These are phyloP conservation scores for Lyophyllum shimeji DNA, from an alignment of 768 basidiomycete species.

Conservation along the genomic window DNA sequence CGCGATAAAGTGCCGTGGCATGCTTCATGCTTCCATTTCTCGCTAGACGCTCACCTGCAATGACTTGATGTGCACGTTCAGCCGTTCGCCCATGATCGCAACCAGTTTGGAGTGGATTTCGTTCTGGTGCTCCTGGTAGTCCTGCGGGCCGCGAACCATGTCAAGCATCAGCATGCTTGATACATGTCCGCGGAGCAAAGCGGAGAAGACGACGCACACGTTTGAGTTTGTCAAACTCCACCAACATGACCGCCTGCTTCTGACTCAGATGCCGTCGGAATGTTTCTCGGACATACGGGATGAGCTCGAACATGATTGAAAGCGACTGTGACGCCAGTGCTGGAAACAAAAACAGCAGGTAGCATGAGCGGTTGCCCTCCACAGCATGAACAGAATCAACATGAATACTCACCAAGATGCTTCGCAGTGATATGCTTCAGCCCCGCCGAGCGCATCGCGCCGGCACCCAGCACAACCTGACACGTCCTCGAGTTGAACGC, in stretches of 20 bases:
- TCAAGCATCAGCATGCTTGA: background rate
- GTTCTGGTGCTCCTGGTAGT: constrained; percentile 99
- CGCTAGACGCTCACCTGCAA: constrained; percentile 56
- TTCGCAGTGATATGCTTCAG: constrained; percentile 98
- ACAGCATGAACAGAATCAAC: constrained; percentile 1
- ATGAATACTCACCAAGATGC: constrained; percentile 71
- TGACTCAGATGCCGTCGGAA: constrained; percentile 91
- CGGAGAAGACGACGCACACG: constrained; percentile 52
- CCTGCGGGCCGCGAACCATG: constrained; percentile 44
- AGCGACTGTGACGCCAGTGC: constrained; percentile 96
- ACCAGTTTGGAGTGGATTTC: constrained; percentile 98
- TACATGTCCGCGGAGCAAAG: background rate
- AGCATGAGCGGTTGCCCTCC: background rate
- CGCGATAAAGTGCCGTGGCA: background rate
- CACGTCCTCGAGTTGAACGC: constrained; percentile 98
- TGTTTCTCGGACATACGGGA: constrained; percentile 94
- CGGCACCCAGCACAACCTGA: constrained; percentile 96
- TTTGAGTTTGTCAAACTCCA: constrained; percentile 98
- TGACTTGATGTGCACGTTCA: constrained; percentile 80
- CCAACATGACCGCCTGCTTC: constrained; percentile 94
- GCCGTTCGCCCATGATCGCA: constrained; percentile 96
- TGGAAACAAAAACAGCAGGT: constrained; percentile 25
- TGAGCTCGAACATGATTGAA: constrained; percentile 90
- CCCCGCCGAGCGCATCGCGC: constrained; percentile 98
- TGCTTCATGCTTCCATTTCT: background rate